Evolutionary conservation across 495 filamentous ascomycete species (phyloP), one percentile per base, ranked within the genome.

Genomic region (Physcia stellaris): DNA sequence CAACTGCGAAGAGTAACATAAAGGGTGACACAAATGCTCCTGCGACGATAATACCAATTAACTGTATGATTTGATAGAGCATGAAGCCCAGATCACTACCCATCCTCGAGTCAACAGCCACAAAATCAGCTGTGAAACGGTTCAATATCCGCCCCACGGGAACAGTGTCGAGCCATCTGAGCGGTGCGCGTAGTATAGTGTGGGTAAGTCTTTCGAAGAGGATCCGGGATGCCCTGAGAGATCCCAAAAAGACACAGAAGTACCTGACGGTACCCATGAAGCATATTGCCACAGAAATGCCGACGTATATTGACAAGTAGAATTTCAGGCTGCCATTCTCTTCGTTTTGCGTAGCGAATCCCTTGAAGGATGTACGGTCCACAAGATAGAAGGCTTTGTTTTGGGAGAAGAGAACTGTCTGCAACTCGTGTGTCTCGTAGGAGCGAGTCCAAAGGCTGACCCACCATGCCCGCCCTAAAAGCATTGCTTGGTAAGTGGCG

Each of bases 141-240:
- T 90, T 92, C 3, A 88, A 53, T 24, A 88, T 74, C 18, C 82
- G 71, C 2, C 84, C 84, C 0, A 83, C 58, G 0, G 84, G 84
- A 0, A 85, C 78, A 0, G 82, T 88, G 52, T 92, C 84, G 9
- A 88, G 62, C 79, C 82, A 92, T 32, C 77, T 62, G 6, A 83
- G 58, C 0, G 82, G 83, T 11, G 81, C 68, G 6, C 77, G 73
- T 0, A 90, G 64, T 12, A 92, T 67, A 2, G 68, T 63, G 40
- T 66, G 74, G 24, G 73, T 73, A 24, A 86, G 58, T 20, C 67
- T 61, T 10, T 73, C 66, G 42, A 86, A 87, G 3, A 87, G 59
- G 28, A 52, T 59, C 37, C 73, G 67, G 1, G 78, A 83, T 16
- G 79, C 81, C 18, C 55, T 62, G 35, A 86, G 55, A 6, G 75